Evolutionary conservation across 2,329 filamentous ascomycete species (phyloP).

Genomic region (Purpureocillium takamizusanense): DNA sequence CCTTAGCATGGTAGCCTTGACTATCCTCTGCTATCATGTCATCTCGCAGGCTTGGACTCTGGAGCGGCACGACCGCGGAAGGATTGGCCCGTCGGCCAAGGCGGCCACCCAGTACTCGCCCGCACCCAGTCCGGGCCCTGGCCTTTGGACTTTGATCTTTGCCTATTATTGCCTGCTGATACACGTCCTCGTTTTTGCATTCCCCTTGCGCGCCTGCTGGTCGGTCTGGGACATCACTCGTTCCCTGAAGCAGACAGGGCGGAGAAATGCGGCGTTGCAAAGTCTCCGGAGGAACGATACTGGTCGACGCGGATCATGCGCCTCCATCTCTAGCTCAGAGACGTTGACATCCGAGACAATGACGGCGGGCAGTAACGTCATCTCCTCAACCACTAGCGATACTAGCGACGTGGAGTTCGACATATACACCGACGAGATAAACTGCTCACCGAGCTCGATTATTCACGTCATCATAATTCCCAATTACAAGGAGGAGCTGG

Average conservation of each 20-base stretch:
- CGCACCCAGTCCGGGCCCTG: constrained; percentile 27
- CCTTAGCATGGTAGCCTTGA: constrained; percentile 41
- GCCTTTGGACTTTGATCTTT: constrained; percentile 44
- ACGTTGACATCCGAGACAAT: constrained; percentile 44
- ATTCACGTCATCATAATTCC: constrained; percentile 62
- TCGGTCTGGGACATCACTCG: constrained; percentile 49
- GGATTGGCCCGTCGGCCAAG: constrained; percentile 29
- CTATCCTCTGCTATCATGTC: constrained; percentile 44
- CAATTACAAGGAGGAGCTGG: constrained; percentile 66
- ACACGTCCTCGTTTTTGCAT: constrained; percentile 54
- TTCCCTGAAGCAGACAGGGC: constrained; percentile 35
- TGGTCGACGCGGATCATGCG: constrained; percentile 41
- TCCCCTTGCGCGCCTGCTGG: constrained; percentile 54
- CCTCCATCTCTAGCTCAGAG: constrained; percentile 47
- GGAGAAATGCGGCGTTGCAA: constrained; percentile 31
- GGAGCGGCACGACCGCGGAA: constrained; percentile 30
- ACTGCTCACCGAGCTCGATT: constrained; percentile 32
- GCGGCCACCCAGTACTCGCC: constrained; percentile 20
- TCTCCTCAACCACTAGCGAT: constrained; percentile 40
- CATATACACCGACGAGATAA: constrained; percentile 33
- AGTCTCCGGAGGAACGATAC: constrained; percentile 35
- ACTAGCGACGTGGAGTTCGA: constrained; percentile 41
- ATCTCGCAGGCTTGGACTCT: constrained; percentile 39
- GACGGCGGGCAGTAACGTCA: constrained; percentile 30
- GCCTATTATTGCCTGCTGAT: constrained; percentile 58